Evolutionary conservation across 805 yeast species (phyloP), one percentile per base, ranked within the genome.

Genomic region (Nakazawaea molendinolei): DNA sequence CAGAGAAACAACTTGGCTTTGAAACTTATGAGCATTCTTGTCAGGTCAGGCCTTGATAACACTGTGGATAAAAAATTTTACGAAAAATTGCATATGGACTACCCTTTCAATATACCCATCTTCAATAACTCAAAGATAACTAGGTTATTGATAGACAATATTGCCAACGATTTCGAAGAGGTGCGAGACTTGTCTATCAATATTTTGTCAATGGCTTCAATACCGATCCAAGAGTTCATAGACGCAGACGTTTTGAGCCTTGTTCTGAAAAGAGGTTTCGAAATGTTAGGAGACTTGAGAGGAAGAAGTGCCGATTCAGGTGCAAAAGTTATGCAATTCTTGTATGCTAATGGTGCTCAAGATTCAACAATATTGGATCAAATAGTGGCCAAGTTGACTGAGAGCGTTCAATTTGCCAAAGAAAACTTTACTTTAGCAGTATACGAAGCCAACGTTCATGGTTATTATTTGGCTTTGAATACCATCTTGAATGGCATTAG

Each of bases 241-340:
- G 28, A 46, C 9, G 14, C 22, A 3, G 43, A 39, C 3, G 49
- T 48, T 8, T 33, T 60, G 8, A 47, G 53, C 17, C 9, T 21
- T n/a, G 29, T 45, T 10, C 17, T 32, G n/a, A 23, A 28, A 0
- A 49, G 58, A 31, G 47, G 59, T 3, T 25, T 60, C 12, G 15
- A 36, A 1, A 44, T 65, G 31, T 46, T 71, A 28, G 42, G 49
- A 19, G 67, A 66, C 34, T 52, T 71, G 43, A 68, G 61, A 55
- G 76, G 80, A 25, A 74, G 87, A 36, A 74, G 68, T 40, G 79
- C 84, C 30, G 96, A 87, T 41, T 79, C 85, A 17, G 95, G 89
- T 7, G 87, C 95, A 0, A 70, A 77, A 26, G 61, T 79, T 12
- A 59, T 82, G 20, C 74, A 72, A 48, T 68, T 77, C 49, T 41